Base-by-base conservation (phyloP, 2,329 filamentous ascomycete species). In the Sclerotinia borealis region DNA sequence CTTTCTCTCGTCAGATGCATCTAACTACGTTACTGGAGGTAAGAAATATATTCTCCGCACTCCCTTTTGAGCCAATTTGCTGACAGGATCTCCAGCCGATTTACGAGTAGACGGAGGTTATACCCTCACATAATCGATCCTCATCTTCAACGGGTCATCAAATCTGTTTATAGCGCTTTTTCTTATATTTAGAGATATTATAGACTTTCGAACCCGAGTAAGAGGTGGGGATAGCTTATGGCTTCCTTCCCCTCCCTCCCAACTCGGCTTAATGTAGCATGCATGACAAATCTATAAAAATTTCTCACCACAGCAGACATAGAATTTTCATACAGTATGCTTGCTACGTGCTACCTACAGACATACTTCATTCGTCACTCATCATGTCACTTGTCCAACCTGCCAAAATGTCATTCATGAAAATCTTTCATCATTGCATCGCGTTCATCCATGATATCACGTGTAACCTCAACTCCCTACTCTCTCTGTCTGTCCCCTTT, bases 1-100 rank as follows among this genome's bases (percentile, higher is more conserved):
- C 15, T 87, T 85, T 67, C 75, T 88, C 61, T 84, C 79, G 3
- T 85, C 82, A 41, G 79, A 83, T 51, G 83, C 85, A 65, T 82
- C 84, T 3, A 78, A 76, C 41, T 88, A 88, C 70, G 80, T 88
- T 4, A 88, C 84, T 1, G 85, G 85, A 66, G 65, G 63, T 63
- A 50, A 49, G 31, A 45, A 49, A 6, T 25, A 15, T 25, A n/a
- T 49, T 62, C 58, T 52, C 56, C 41, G 31, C 56, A 60, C n/a
- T 25, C 25, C 34, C 25, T 4, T 45, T 48, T 62, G 5, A 39
- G 25, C 13, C 37, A 62, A 47, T 37, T n/a, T 45, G 43, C 51
- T 56, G 41, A 62, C 45, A 29, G 29, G 27, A 47, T 29, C 13
- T 19, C 22, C 19, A 62, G 61, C 64, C 56, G 60, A 65, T 25